Evolutionary conservation across 495 filamentous ascomycete species (phyloP), one percentile per base, ranked within the genome.

Genomic region (Aspergillus coremiiformis): DNA sequence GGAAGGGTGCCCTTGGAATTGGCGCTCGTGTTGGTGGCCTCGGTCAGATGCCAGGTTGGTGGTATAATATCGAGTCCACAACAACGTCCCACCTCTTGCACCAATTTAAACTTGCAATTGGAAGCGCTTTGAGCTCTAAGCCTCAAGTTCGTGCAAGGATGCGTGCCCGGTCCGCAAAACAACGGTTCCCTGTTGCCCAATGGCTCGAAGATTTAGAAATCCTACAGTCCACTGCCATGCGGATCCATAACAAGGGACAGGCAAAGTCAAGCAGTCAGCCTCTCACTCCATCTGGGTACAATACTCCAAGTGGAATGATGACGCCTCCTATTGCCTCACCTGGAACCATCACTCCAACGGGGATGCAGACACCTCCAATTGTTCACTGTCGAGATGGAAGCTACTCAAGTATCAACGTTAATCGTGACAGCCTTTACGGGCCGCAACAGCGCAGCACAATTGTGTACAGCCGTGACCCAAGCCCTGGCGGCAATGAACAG

Each of bases 21-120:
- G 86, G 86, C 19, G 82, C 84, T 29, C 66, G 77, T 44, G 76
- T 79, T n/a, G 76, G 76, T 49, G 86, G 86, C 22, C 73, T 90
- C 26, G 86, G 86, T 2, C 82, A 87, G 55, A 88, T 89, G 84
- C 86, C 86, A n/a, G 85, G 86, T 30, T 88, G 75, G 84, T 72
- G 84, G 84, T 66, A 88, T 76, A 53, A 77, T 69, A 66, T 85
- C 50, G 86, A 90, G 65, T 86, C 82, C 0, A 85, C 77, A 10
- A 82, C 82, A 3, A 84, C 84, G 1, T 77, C 76, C 12, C 86
- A 90, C 67, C 62, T 89, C 14, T 64, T 89, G 37, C 80, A 81
- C 32, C 86, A 90, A 63, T 89, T 89, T 67, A 83, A 79, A 54
- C 70, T 77, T 47, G 83, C 86, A 14, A 86, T 89, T 53, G 68